phyloP scores from a whole-genome alignment of 495 filamentous ascomycete genomes.

The Penicillium antarcticum region DNA sequence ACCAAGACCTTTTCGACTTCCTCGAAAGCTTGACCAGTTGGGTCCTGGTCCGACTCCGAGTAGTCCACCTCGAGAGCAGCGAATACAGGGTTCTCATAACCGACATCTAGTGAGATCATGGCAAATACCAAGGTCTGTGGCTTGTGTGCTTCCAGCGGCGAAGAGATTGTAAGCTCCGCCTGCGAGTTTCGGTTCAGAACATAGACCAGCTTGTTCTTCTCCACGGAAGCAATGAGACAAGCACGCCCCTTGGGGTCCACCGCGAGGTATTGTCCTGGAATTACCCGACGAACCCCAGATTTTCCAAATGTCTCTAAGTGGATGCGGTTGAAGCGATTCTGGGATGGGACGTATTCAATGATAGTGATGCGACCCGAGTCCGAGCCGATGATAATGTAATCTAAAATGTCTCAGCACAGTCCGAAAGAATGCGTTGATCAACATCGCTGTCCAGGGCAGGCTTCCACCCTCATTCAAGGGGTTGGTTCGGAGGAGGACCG shows the following conservation, averaged over 20 bases:
- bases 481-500: slow-evolving; percentile 36
- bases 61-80: slow-evolving; percentile 94
- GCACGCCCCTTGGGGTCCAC: slow-evolving; percentile 94
- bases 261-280: slow-evolving; percentile 93
- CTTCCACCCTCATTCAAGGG: slow-evolving; percentile 27
- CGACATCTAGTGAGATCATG: slow-evolving; percentile 82
- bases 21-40: slow-evolving; percentile 75
- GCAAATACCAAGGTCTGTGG: slow-evolving; percentile 90
- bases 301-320: slow-evolving; percentile 98
- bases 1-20: slow-evolving; percentile 86
- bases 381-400: slow-evolving; percentile 93
- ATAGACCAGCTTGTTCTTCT: slow-evolving; percentile 99
- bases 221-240: slow-evolving; percentile 86
- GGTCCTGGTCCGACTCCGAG: slow-evolving; percentile 84
- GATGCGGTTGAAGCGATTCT: slow-evolving; percentile 84
- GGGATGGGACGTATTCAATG: slow-evolving; percentile 83
- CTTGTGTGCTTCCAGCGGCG: slow-evolving; percentile 95
- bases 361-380: slow-evolving; percentile 95
- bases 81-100: slow-evolving; percentile 95
- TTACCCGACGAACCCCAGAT: slow-evolving; percentile 88
- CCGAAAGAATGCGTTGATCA: slow-evolving; percentile 32
- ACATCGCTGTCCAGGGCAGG: slow-evolving; percentile 44
- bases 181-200: slow-evolving; percentile 94
- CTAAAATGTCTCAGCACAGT: slow-evolving; percentile 66
- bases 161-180: slow-evolving; percentile 93